Base-by-base conservation (phyloP, 1,139 yeast species). In the Sugiyamaella japonica region DNA sequence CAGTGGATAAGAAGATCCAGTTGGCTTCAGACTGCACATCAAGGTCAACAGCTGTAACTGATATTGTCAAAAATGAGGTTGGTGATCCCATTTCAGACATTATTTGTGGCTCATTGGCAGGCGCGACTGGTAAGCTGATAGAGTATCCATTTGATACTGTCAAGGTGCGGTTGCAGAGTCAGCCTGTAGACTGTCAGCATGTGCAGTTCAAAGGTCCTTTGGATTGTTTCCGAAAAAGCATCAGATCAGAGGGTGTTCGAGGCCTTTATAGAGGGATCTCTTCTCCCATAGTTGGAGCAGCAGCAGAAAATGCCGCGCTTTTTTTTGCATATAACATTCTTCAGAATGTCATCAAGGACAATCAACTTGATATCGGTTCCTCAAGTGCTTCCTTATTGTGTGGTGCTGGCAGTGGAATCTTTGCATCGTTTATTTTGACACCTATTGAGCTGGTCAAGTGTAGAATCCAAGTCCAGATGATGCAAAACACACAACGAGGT, bases 81-180 rank as follows among this genome's bases (percentile, higher is more conserved):
- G 42, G 42, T 1, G 51, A 48, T 17, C 51, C 51, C 12, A 48
- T 48, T 39, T 48, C 51, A 7, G 74, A 72, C 53, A 59, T 72
- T 7, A 49, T 64, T 13, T 70, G 70, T 48, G 74, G 76, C 10
- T 71, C 74, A 12, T 56, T 78, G 9, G 83, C 97, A 0, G 98
- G 98, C 7, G 85, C 89, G 59, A 72, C 83, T 8, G 97, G 97
- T 2, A 91, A 91, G 67, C 66, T 87, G 34, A 80, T 91, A 6
- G 98, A 91, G 70, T 90, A 84, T 64, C 98, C 98, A 0, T 89
- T 91, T 63, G 98, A 91, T 66, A 91, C 98, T 0, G 80, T 90
- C 51, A 91, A 91, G 69, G 98, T 91, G 2, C 76, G 97, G 54
- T 76, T 91, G 34, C 98, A 91, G 70, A 82, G 96, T 0, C 84